These are phyloP conservation scores for Petrea volubilis DNA, from an alignment of 257 asterid species.

Conservation along the genomic window DNA sequence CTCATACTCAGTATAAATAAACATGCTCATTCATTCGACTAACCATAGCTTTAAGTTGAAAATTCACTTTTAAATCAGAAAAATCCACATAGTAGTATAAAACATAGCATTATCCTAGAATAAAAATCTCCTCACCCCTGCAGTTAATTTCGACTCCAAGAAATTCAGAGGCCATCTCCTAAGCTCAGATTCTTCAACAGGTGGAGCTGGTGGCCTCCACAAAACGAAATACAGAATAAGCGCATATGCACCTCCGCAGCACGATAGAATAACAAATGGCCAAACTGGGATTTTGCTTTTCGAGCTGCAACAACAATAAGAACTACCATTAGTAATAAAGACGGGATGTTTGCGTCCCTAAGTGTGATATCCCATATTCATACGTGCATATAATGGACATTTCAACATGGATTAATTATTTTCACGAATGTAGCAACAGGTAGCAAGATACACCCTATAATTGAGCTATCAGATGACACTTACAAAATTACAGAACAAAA, in stretches of 20 bases:
- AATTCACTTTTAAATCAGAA: no score
- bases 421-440: no score
- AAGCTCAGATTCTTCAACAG: conserved; percentile 65
- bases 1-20: no score
- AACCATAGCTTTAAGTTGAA: no score
- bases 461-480: background rate
- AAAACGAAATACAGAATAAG: conserved; percentile 87
- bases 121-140: conserved; percentile 63
- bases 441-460: no score
- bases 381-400: no score
- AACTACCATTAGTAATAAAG: background rate
- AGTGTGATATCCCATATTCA: no score
- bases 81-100: background rate
- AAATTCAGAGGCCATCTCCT: conserved; percentile 80
- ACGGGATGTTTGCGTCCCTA: no score
- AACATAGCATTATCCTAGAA: background rate
- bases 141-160: conserved; percentile 83
- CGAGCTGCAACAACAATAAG: conserved; percentile 54
- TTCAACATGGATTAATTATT: no score
- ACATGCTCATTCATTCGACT: no score
- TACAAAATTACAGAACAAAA: background rate
- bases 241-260: conserved; percentile 74
- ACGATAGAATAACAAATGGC: conserved; percentile 76
- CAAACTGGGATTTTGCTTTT: conserved; percentile 68
- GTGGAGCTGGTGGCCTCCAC: conserved; percentile 95